Evolutionary conservation across 805 yeast species (phyloP).

Genomic region (Isabelozyma pseudorhagii): DNA sequence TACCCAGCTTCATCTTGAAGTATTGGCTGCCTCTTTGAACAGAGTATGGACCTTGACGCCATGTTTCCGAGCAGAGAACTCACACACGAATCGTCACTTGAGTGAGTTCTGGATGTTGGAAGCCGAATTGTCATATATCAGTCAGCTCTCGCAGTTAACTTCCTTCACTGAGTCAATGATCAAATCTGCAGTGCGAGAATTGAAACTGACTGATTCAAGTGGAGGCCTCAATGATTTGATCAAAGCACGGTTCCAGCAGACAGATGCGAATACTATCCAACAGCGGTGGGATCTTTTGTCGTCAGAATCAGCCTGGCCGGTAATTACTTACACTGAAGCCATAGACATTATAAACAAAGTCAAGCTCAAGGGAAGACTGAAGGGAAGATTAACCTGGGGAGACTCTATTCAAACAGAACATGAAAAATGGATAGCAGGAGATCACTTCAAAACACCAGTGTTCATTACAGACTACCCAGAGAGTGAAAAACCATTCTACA

Average conservation of each 20-base stretch:
- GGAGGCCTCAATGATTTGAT: conserved; percentile 23
- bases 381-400: conserved; percentile 53
- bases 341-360: conserved; percentile 46
- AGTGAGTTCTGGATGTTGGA: conserved; percentile 98
- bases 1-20: conserved; percentile 88
- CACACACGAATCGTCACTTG: conserved; percentile 87
- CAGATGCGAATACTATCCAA: conserved; percentile 32
- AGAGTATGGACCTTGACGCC: conserved; percentile 90
- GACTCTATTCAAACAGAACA: conserved; percentile 76
- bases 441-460: conserved; percentile 65
- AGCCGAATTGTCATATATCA: conserved; percentile 75
- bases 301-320: conserved; percentile 52
- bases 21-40: conserved; percentile 65
- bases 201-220: conserved; percentile 14
- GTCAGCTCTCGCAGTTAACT: conserved; percentile 58
- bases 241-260: conserved; percentile 34
- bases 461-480: conserved; percentile 88
- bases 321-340: conserved; percentile 76
- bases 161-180: conserved; percentile 69
- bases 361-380: conserved; percentile 38
- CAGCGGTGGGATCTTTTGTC: conserved; percentile 62
- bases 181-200: conserved; percentile 33
- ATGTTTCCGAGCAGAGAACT: conserved; percentile 89
- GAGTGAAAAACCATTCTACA: conserved; percentile 82
- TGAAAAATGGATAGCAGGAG: conserved; percentile 86